Base-by-base conservation (phyloP, 169 alveolate species). In the Cryptosporidium andersoni region DNA sequence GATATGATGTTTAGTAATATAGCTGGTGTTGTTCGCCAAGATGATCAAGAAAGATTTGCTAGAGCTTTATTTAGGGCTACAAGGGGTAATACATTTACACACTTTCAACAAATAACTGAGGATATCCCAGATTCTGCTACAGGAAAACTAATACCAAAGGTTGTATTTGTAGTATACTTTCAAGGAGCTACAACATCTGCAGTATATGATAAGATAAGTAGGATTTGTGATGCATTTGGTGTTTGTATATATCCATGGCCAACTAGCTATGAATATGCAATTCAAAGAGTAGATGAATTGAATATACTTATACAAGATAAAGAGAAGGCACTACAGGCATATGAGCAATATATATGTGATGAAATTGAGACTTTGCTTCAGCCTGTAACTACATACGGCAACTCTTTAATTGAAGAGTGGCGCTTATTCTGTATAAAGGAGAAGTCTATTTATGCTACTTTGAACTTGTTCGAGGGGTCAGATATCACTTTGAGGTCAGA, bases 51-150 rank as follows among this genome's bases (percentile, higher is more conserved):
- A 64, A 93, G 97, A 55, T 97, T 97, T 88, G 95, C 98, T 58
- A 92, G 98, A 66, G 94, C 98, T 56, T 89, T 98, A 3, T 97
- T 97, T 91, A 94, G 99, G 85, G 95, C 98, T 1, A 95, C 99
- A 64, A 90, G 99, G 64, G 99, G 99, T 2, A 98, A 97, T 65
- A 97, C 98, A 40, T 93, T 95, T 90, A 92, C 97, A 34, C 91
- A 90, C 60, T 94, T 97, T 66, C 94, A 92, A 66, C 96, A 96
- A 51, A 93, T 95, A 16, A 93, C 93, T 42, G 95, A 90, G 53
- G 68, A 81, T 52, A 88, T 89, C 53, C 49, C 63, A 14, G 97
- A 95, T 60, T 82, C 91, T 39, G 81, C 66, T 80, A 85, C 89
- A 16, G 89, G 90, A 37, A 66, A 80, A 6, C 92, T 65, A 1